These are phyloP conservation scores for Aspergillus olivimuriae DNA, from an alignment of 495 filamentous ascomycete genomes.

Conservation along the genomic window DNA sequence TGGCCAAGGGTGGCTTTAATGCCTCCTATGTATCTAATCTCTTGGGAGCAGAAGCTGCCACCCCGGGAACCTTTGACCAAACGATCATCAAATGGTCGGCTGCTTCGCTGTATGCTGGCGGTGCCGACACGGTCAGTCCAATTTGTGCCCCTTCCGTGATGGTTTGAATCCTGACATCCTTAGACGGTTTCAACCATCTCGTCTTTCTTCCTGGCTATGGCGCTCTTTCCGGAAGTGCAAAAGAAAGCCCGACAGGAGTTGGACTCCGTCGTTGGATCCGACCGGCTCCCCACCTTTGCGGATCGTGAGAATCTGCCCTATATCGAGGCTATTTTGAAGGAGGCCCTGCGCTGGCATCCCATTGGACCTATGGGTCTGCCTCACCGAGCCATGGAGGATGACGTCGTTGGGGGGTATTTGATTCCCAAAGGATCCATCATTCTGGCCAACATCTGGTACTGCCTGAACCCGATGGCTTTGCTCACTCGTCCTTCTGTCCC, in stretches of 20 bases:
- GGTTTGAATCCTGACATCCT: not conserved
- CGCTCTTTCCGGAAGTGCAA: constrained; percentile 40
- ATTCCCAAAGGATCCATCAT: constrained; percentile 45
- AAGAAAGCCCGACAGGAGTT: constrained; percentile 44
- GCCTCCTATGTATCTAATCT: constrained; percentile 34
- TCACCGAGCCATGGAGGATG: constrained; percentile 48
- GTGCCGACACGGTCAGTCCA: constrained; percentile 46
- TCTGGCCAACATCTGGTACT: constrained; percentile 39
- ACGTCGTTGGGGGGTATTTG: constrained; percentile 44
- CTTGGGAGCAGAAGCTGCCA: constrained; percentile 16
- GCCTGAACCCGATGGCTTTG: not conserved
- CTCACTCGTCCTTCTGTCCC: no score
- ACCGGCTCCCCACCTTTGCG: constrained; percentile 15
- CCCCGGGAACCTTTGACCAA: constrained; percentile 22
- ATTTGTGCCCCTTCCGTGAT: not conserved
- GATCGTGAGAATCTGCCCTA: constrained; percentile 32
- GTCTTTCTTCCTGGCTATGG: constrained; percentile 42
- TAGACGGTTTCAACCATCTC: constrained; percentile 24
- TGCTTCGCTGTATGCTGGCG: constrained; percentile 49
- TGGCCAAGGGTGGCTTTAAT: constrained; percentile 21
- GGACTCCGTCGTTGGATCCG: constrained; percentile 40
- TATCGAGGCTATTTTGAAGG: constrained; percentile 33
- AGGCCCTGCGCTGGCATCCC: constrained; percentile 38
- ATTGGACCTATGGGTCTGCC: constrained; percentile 39
- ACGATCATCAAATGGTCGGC: constrained; percentile 38